These are phyloP conservation scores for Colletotrichum godetiae DNA, from an alignment of 2,329 filamentous ascomycete species.

Conservation along the genomic window DNA sequence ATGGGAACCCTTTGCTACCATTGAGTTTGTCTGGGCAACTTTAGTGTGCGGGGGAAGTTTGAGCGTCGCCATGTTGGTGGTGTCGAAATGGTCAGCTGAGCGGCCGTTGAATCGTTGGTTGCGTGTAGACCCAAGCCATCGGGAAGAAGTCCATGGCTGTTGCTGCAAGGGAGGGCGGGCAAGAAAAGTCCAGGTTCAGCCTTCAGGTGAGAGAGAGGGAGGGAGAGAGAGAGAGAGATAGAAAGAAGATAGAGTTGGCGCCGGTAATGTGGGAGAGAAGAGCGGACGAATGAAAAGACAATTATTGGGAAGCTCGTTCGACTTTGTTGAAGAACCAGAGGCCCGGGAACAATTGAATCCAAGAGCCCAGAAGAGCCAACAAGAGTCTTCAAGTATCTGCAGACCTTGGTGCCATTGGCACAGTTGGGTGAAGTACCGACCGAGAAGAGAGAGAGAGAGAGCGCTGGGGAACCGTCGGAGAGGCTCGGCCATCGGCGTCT, in stretches of 20 bases:
- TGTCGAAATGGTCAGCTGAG: slow-evolving; percentile 2
- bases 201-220: not conserved
- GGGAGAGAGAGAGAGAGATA: too few relatives aligned
- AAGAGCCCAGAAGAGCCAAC: not conserved
- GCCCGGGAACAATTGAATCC: not conserved
- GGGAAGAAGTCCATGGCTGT: slow-evolving; percentile 9
- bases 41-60: slow-evolving; percentile 6
- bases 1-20: not conserved
- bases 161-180: not conserved
- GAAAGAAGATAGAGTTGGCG: not conserved
- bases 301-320: not conserved
- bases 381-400: not conserved
- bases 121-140: not conserved
- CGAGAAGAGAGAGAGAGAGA: not conserved
- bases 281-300: not conserved
- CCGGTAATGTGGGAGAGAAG: not conserved
- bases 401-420: not conserved
- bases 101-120: not conserved
- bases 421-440: not conserved
- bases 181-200: not conserved
- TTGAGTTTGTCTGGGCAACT: slow-evolving; percentile 10
- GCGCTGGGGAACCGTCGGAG: not conserved
- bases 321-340: not conserved
- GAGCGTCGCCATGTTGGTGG: not conserved
- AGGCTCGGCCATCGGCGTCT: not conserved